Base-by-base conservation (phyloP, 441 rosid species). In the Adansonia rubrostipa region DNA sequence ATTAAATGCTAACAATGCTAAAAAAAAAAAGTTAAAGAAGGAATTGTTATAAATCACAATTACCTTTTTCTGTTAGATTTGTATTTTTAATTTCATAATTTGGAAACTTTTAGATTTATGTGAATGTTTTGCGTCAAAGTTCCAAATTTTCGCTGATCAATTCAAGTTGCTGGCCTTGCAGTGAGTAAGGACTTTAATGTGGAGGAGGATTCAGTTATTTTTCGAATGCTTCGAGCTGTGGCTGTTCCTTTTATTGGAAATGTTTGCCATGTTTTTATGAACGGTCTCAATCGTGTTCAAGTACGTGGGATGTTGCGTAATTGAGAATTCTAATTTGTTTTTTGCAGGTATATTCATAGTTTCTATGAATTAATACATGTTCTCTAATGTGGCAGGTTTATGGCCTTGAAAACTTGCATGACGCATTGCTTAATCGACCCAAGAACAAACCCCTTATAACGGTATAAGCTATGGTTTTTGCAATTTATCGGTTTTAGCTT, bases 191-290 rank as follows among this genome's bases (percentile, higher is more conserved):
- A 96, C 70, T 84, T 92, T 44, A 83, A 81, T 66, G 87, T 80
- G 8, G 98, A 89, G 68, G 98, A 90, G 75, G 97, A 91, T 73
- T 94, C 97, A 20, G 87, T 86, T 64, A 67, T 92, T 24, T 86
- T 88, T 58, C 88, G 87, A 70, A 86, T 91, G 91, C 89, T 92
- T 85, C 97, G 89, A 79, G 90, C 97, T 28, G 89, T 96, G 58
- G 93, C 98, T 42, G 90, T 90, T 85, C 99, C 99, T 64, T 86
- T 96, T 13, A 70, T 96, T 75, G 99, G 98, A 73, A 96, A 92
- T 77, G 89, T 92, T 84, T 96, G 99, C 77, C 93, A 96, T 83
- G 93, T 96, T 74, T 96, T 96, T 78, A 96, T 96, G 99, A 88
- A 92, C 65, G 99, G 98, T 57, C 87, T 96, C 45, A 96, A 96